Conservation (phyloP, 2,329 filamentous ascomycete genomes). For the Talaromyces albobiverticillius region DNA sequence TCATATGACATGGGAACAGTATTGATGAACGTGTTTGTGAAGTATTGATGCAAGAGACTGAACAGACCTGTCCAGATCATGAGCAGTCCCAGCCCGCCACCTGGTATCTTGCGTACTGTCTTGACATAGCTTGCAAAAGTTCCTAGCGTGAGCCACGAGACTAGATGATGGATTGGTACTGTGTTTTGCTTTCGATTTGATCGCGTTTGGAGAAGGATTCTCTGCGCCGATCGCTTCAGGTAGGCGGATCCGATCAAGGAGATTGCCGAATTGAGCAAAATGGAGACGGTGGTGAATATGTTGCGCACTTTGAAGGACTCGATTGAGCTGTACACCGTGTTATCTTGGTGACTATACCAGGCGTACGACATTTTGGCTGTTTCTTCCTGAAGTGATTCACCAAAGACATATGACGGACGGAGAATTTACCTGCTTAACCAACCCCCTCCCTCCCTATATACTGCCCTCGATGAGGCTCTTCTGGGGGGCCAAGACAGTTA, state of each 20-base stretch:
- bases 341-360: neutral
- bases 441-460: neutral
- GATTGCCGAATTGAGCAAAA: neutral
- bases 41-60: no score
- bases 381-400: neutral
- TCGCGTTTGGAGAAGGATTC: neutral
- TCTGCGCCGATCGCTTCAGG: neutral
- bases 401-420: neutral
- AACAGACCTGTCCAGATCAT: no score
- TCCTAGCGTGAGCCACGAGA: no score
- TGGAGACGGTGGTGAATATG: neutral
- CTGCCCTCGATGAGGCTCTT: neutral
- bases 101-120: no score
- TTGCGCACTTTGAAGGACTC: neutral
- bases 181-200: neutral
- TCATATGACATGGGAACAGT: no score
- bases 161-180: no score
- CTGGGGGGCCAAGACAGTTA: neutral
- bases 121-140: no score
- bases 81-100: no score
- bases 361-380: neutral
- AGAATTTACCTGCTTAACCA: neutral
- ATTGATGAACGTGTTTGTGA: no score
- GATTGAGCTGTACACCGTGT: neutral
- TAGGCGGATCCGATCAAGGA: neutral